A percentile compares a stretch with the other conserved stretches of the same genome.
Conservation (phyloP, 257 asterid species). For the Echium plantagineum region DNA sequence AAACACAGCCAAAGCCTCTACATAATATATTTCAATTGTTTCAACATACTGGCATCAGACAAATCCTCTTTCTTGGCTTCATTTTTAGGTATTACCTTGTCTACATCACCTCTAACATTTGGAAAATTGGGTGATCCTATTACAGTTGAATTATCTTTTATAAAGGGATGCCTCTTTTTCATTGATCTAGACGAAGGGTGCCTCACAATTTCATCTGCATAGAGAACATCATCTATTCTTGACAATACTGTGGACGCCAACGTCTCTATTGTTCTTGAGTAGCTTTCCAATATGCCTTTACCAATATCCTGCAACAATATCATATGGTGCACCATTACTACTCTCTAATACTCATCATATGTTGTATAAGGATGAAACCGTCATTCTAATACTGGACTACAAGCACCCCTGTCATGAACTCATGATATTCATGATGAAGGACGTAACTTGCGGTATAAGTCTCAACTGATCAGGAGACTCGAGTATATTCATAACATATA, state of each 20-base stretch:
- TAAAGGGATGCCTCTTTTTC: neutral
- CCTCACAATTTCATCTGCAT: neutral
- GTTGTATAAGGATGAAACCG: too few relatives aligned
- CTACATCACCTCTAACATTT: neutral
- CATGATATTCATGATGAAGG: too few relatives aligned
- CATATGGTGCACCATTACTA: neutral
- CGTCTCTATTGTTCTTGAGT: slow-evolving; percentile 1
- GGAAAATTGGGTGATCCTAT: neutral
- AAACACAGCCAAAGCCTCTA: too few relatives aligned
- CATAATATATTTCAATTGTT: too few relatives aligned
- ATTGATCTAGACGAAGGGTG: neutral
- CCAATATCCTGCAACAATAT: neutral
- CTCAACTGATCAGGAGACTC: too few relatives aligned
- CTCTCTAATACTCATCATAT: too few relatives aligned
- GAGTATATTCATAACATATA: too few relatives aligned
- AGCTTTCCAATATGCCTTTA: neutral
- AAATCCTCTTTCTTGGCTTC: too few relatives aligned
- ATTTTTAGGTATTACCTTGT: neutral
- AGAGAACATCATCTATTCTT: neutral
- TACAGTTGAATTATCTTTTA: neutral
- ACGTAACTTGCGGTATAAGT: too few relatives aligned
- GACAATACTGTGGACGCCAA: slow-evolving; percentile 5
- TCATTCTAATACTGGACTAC: too few relatives aligned
- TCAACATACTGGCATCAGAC: too few relatives aligned
- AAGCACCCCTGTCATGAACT: too few relatives aligned